Base-by-base conservation (phyloP, 2,329 filamentous ascomycete genomes). In the Cladophialophora exuberans region DNA sequence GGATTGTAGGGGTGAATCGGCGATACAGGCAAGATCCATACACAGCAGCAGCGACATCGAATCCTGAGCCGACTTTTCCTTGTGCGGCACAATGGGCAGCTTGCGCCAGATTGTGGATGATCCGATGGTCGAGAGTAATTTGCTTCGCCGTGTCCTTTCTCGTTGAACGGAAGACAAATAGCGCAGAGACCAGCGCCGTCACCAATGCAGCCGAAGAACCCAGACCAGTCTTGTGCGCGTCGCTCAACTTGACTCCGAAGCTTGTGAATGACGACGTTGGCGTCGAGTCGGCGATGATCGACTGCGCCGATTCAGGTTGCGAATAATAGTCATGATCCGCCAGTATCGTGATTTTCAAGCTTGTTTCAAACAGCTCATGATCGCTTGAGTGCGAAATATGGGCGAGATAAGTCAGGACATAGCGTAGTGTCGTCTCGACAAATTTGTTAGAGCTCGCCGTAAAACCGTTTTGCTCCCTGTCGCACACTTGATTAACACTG, bases 251-350 rank as follows among this genome's bases (percentile, higher is more conserved):
- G 13, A 93, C 86, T 38, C 83, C 81, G 73, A 96, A 96, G 69
- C 86, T 82, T 60, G 84, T 81, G 76, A 97, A 97, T 11, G n/a
- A n/a, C 62, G 28, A 31, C 7, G 28, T 13, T 31, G 28, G 62
- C 42, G 66, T 71, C 52, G 70, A 28, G 11, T 44, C 69, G 15
- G 77, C 69, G 11, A 11, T 35, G 9, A 31, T 22, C 10, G 50
- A 49, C 50, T 11, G 22, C 20, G 17, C 56, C 48, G 49, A 41
- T 15, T 70, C 62, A 20, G 69, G 66, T 22, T 76, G 84, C 3
- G 94, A 97, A 78, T 97, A 99, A 81, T 99, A 99, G 76, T 95
- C 90, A 68, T 94, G 92, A 74, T 97, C 91, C 57, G 94, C 93
- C 30, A 97, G 83, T 69, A 99, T 93, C 58, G 89, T 91, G 70